A percentile compares a stretch with the other conserved stretches of the same genome.
Evolutionary conservation across 805 yeast genomes (phyloP).

Genomic region (Myxozyma neotropica): DNA sequence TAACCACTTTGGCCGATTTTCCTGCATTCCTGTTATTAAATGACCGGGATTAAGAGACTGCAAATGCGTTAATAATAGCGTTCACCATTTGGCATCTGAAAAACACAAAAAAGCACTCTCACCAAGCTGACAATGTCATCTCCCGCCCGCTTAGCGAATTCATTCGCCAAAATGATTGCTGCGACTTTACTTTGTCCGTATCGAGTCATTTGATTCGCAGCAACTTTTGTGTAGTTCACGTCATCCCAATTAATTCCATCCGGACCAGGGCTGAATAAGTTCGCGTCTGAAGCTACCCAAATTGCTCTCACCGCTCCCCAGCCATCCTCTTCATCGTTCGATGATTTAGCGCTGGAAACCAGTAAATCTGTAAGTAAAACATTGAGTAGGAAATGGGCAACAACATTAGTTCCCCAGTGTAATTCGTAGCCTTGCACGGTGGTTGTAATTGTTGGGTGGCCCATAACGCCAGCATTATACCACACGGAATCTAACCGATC

Average conservation of each 20-base stretch:
- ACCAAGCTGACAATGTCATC: constrained; percentile 28
- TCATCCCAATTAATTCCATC: constrained; percentile 46
- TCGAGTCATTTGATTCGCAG: constrained; percentile 22
- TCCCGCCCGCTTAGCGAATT: constrained; percentile 15
- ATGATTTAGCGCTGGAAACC: constrained; percentile 40
- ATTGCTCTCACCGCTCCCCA: constrained; percentile 47
- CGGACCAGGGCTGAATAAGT: constrained; percentile 38
- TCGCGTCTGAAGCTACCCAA: constrained; percentile 51
- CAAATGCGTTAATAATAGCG: too few relatives aligned
- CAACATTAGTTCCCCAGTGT: constrained; percentile 51
- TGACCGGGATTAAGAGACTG: constrained; percentile 32
- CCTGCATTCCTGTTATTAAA: constrained; percentile 29
- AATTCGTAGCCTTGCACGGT: constrained; percentile 52
- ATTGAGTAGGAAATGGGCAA: constrained; percentile 52
- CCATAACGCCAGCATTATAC: constrained; percentile 52
- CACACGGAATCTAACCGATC: constrained; percentile 45
- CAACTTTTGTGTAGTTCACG: constrained; percentile 35
- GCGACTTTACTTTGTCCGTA: constrained; percentile 53
- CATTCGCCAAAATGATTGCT: constrained; percentile 35
- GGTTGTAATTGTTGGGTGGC: constrained; percentile 31
- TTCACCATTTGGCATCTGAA: too few relatives aligned
- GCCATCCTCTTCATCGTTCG: not conserved
- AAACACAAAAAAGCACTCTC: too few relatives aligned
- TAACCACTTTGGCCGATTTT: constrained; percentile 32
- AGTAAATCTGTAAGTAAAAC: constrained; percentile 47